Base-by-base conservation (phyloP, 768 basidiomycete genomes). In the Clathrus columnatus region DNA sequence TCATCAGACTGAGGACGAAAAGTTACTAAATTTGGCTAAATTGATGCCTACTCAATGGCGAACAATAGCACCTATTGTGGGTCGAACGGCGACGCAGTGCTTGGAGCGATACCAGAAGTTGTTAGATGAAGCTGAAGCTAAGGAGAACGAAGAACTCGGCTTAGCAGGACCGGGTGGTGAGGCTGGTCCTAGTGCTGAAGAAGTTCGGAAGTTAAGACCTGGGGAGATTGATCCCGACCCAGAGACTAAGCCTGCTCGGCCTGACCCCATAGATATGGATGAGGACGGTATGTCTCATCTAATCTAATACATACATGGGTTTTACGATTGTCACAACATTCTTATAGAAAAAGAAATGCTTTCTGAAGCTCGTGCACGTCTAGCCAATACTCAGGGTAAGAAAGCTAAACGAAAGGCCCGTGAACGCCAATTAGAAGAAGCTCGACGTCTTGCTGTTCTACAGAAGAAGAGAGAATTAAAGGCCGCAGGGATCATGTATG, bases 1-100 rank as follows among this genome's bases (percentile, higher is more conserved):
- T 27, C 24, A 47, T 14, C 51, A 94, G 91, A 91, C 88, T 17
- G 96, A 99, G 71, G 96, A 99, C 71, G 96, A 98, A 73, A 99
- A 98, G 69, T 81, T 99, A 2, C 77, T 99, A 10, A 94, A 98
- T 68, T 82, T 98, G 21, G 96, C 96, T 43, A 98, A 97, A 71
- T 77, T 98, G 57, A 99, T 98, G 93, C 96, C 96, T 0, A 98
- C 96, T 0, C 96, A 99, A 75, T 99, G 96, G 96, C 85, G 96
- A 26, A 97, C 96, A 21, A 95, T 99, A 62, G 94, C 96, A 4
- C 96, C 96, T 49, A 95, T 96, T 59, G 96, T 99, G 55, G 96
- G 96, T 42, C 82, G 96, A 26, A 98, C 96, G 1, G 96, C 96
- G 0, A 95, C 90, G 0, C 96, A 99, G 67, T 99, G 96, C 73